These are phyloP conservation scores for Phytophthora quininea DNA, from an alignment of 352 stramenopile species.

Conservation along the genomic window DNA sequence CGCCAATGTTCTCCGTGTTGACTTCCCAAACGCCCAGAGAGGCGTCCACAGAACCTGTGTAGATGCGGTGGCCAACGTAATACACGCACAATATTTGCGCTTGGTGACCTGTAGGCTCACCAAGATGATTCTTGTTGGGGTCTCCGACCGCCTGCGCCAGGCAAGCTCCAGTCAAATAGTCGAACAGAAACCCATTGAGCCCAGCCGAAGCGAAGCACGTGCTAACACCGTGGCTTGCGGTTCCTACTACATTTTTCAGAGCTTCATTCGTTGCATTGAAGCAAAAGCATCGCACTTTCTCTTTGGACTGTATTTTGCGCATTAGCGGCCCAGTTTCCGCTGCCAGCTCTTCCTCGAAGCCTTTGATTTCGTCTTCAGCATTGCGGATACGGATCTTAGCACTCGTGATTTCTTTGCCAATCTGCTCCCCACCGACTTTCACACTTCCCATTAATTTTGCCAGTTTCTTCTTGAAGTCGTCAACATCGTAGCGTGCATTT, in stretches of 20 bases:
- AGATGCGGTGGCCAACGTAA: constrained; percentile 64
- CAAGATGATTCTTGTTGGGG: constrained; percentile 64
- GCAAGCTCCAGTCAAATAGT: constrained; percentile 70
- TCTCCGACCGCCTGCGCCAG: constrained; percentile 70
- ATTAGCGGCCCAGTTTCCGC: constrained; percentile 78
- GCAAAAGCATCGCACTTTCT: constrained; percentile 71
- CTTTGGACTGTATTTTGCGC: constrained; percentile 68
- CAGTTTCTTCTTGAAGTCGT: constrained; percentile 81
- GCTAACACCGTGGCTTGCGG: constrained; percentile 65
- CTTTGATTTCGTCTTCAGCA: constrained; percentile 66
- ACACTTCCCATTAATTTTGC: constrained; percentile 70
- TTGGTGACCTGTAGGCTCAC: constrained; percentile 63
- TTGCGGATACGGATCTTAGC: constrained; percentile 72
- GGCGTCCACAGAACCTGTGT: constrained; percentile 72
- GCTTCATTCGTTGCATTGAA: constrained; percentile 79
- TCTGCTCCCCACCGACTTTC: constrained; percentile 59
- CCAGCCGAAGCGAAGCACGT: constrained; percentile 64
- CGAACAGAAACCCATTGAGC: constrained; percentile 59
- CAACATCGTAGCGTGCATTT: constrained; percentile 68
- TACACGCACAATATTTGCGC: constrained; percentile 71
- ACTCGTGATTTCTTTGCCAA: constrained; percentile 67
- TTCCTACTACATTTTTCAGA: constrained; percentile 76
- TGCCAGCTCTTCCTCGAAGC: constrained; percentile 65
- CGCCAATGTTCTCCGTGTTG: constrained; percentile 54
- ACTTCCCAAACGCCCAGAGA: constrained; percentile 76